Percentiles rank a stretch among this genome's conserved stretches.
Conservation (phyloP, 352 stramenopile genomes). For the Pythium folliculosum region DNA sequence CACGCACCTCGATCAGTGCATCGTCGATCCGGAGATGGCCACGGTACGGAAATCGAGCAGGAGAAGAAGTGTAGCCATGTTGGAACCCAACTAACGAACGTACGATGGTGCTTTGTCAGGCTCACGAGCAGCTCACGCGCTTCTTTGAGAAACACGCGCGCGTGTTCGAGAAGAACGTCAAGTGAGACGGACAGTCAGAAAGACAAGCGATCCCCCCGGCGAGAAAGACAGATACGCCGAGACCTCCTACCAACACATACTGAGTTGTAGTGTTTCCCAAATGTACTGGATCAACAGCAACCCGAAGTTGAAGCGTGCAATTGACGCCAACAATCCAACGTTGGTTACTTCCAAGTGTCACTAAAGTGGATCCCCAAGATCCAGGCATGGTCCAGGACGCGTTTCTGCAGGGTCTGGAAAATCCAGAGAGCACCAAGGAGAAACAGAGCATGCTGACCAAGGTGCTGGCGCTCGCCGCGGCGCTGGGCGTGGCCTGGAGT, state of each 20-base stretch:
- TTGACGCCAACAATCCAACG: constrained; percentile 14
- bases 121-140: constrained; percentile 28
- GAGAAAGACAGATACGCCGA: not conserved
- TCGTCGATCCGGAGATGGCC: constrained; percentile 45
- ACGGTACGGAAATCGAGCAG: constrained; percentile 21
- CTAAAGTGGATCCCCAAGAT: not conserved
- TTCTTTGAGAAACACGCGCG: constrained; percentile 34
- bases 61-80: constrained; percentile 18
- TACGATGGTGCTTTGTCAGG: not conserved
- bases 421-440: not conserved
- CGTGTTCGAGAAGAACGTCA: constrained; percentile 35
- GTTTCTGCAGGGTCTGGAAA: too few relatives aligned
- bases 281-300: constrained; percentile 7
- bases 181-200: constrained; percentile 8
- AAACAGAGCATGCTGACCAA: constrained; percentile 5
- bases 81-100: not conserved
- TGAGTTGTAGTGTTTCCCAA: not conserved
- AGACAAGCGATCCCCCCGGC: not conserved
- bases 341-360: constrained; percentile 17
- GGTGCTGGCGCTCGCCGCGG: constrained; percentile 10
- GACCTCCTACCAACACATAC: too few relatives aligned
- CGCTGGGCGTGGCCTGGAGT: not conserved
- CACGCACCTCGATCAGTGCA: constrained; percentile 39
- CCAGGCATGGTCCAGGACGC: not conserved
- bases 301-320: not conserved